phyloP scores from a whole-genome alignment of 352 stramenopile species.

The Pythium dissotocum region DNA sequence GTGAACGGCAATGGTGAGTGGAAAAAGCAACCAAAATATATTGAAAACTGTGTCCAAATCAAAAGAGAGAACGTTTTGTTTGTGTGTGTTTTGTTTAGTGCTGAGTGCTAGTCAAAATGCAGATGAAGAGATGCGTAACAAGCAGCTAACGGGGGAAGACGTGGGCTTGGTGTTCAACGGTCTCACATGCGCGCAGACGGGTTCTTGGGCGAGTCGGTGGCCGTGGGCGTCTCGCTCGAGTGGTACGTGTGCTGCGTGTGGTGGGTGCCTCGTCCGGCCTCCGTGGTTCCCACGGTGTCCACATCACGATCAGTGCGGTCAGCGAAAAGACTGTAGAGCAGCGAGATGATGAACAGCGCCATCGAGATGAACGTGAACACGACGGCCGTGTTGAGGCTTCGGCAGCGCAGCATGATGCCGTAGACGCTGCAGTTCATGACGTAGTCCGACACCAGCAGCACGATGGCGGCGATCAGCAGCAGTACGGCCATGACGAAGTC shows the following conservation, averaged over 20 bases:
- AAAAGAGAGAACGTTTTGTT: not conserved
- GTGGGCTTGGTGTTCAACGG: not conserved
- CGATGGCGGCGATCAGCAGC: constrained; percentile 63
- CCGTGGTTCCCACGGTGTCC: constrained; percentile 17
- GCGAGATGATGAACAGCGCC: constrained; percentile 44
- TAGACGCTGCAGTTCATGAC: constrained; percentile 64
- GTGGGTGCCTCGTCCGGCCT: constrained; percentile 9
- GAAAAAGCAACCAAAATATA: constrained; percentile 6
- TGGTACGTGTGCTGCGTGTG: constrained; percentile 13
- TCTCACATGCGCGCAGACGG: constrained; percentile 13
- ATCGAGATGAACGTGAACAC: constrained; percentile 73
- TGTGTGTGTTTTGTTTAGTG: not conserved
- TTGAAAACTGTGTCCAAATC: constrained; percentile 4
- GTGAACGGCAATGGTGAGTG: not conserved
- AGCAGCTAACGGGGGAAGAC: not conserved
- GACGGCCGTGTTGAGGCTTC: constrained; percentile 45
- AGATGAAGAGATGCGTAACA: not conserved
- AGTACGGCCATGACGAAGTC: constrained; percentile 57
- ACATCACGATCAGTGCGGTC: constrained; percentile 26
- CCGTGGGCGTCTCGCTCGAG: constrained; percentile 19
- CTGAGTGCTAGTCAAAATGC: too few relatives aligned
- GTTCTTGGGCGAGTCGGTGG: constrained; percentile 24
- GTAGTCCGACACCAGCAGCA: constrained; percentile 70
- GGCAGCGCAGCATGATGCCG: constrained; percentile 70
- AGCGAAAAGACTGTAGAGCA: constrained; percentile 51